Conservation (phyloP, 2,329 filamentous ascomycete genomes). For the Chalara sp. region DNA sequence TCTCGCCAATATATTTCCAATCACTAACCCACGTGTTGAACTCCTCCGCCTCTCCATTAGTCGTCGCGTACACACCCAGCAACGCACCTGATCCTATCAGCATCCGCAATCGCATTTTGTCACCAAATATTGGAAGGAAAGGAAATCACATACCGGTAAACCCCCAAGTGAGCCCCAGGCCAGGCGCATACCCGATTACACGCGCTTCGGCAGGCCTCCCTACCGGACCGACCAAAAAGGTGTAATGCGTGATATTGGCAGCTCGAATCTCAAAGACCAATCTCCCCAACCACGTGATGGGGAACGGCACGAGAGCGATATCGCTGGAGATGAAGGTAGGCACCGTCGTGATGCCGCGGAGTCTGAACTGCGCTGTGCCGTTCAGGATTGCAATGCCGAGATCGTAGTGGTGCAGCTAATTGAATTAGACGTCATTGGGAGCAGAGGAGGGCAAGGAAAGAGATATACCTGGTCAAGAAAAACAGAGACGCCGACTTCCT, state of each 20-base stretch:
- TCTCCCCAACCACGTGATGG: background rate
- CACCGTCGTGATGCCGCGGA: background rate
- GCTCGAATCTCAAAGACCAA: background rate
- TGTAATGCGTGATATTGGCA: background rate
- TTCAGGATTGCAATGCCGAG: too few species aligned
- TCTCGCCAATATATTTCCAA: too few species aligned
- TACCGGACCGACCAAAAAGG: background rate
- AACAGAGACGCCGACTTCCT: background rate
- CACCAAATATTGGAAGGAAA: too few species aligned
- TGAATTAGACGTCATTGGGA: background rate
- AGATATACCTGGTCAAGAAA: background rate
- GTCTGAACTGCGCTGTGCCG: background rate
- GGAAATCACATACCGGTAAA: too few species aligned
- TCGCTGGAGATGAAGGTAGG: background rate
- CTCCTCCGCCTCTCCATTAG: too few species aligned
- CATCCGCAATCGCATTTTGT: too few species aligned
- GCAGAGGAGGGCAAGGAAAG: background rate
- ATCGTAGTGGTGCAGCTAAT: too few species aligned
- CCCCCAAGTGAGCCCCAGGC: too few species aligned
- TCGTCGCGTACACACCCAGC: too few species aligned
- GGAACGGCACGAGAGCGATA: background rate
- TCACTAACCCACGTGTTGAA: too few species aligned
- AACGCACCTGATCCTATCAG: too few species aligned
- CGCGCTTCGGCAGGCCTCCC: background rate
- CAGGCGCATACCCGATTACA: background rate